Conservation (phyloP, 345 rosid species). For the Camelina laxa region DNA sequence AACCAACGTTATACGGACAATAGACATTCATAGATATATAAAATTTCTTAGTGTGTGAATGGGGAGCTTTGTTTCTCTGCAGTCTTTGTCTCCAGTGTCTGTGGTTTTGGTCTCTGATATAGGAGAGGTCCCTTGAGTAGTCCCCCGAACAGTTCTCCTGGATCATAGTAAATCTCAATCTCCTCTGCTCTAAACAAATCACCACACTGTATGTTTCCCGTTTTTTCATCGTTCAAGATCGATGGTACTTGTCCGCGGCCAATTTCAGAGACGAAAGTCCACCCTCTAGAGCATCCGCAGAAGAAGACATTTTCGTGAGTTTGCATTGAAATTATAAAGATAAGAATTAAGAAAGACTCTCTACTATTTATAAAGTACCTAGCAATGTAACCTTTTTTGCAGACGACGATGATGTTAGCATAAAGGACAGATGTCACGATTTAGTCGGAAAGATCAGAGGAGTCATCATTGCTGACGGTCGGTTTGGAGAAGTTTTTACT, state of each 20-base stretch:
- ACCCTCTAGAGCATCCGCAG: constrained; percentile 19
- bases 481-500: neutral
- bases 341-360: neutral
- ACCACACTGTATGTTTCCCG: no score
- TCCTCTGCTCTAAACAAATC: constrained; percentile 72
- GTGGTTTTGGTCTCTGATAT: constrained; percentile 39
- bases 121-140: constrained; percentile 52
- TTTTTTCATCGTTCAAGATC: constrained; percentile 54
- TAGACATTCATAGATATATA: neutral
- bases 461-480: neutral
- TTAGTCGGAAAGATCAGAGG: neutral
- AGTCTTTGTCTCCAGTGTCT: constrained; percentile 33
- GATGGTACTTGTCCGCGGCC: constrained; percentile 63
- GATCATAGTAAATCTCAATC: constrained; percentile 69
- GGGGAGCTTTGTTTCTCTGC: constrained; percentile 45
- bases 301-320: constrained; percentile 35
- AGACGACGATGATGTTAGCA: constrained; percentile 16
- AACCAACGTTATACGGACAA: neutral
- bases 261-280: constrained; percentile 20
- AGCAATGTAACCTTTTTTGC: neutral
- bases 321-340: neutral
- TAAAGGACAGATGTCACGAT: constrained; percentile 31
- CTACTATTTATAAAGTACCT: neutral
- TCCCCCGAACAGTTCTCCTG: constrained; percentile 70
- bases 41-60: constrained; percentile 35